phyloP scores from a whole-genome alignment of 768 basidiomycete species.

The Dendrothele bispora region DNA sequence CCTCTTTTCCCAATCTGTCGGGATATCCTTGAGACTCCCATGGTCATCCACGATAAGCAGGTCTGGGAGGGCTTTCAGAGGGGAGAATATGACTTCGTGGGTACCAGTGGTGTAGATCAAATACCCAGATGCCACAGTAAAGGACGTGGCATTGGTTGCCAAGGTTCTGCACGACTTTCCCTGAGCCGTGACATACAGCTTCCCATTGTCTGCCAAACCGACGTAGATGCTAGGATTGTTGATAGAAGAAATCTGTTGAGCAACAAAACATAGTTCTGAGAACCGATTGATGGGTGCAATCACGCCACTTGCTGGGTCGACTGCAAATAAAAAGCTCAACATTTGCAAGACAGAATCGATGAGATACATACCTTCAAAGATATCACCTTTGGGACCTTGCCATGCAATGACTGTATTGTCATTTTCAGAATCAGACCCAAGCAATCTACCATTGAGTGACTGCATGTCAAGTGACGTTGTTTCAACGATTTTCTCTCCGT shows the following conservation, averaged over 20 bases:
- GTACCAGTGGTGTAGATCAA: conserved; percentile 82
- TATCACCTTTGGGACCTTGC: conserved; percentile 47
- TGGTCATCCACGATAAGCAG: conserved; percentile 23
- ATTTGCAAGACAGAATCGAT: neutral
- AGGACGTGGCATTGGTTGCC: conserved; percentile 66
- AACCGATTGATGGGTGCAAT: conserved; percentile 7
- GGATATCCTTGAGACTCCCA: conserved; percentile 26
- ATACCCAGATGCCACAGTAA: conserved; percentile 70
- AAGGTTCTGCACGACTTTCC: conserved; percentile 29
- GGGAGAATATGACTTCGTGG: conserved; percentile 79
- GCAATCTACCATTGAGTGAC: conserved; percentile 46
- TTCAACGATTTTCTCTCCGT: conserved; percentile 14
- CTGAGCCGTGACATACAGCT: conserved; percentile 51
- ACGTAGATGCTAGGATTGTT: conserved; percentile 39
- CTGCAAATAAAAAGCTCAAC: conserved; percentile 12
- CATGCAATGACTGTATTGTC: conserved; percentile 30
- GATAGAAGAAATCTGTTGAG: neutral
- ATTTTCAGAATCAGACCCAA: conserved; percentile 34
- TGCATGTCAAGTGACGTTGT: conserved; percentile 28
- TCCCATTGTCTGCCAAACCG: conserved; percentile 66
- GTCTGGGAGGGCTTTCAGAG: conserved; percentile 36
- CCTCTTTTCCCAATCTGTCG: conserved; percentile 59
- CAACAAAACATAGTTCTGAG: neutral
- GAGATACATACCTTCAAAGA: conserved; percentile 42
- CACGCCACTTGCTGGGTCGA: conserved; percentile 19